Evolutionary conservation across 176 grass and related monocot species (phyloP).

Genomic region (Musa acuminata): DNA sequence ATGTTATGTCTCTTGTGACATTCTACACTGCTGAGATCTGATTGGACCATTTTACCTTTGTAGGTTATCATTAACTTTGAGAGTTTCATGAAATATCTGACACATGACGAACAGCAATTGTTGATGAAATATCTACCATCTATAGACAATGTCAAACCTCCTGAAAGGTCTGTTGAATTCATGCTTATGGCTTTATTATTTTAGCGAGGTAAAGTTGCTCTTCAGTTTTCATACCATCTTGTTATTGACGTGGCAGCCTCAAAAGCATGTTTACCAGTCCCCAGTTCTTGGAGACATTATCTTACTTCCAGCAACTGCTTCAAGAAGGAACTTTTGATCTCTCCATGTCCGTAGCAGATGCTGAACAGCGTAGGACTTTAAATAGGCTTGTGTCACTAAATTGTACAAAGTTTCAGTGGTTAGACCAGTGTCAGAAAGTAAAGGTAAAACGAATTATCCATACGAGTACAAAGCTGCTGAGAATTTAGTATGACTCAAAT

Average conservation of each 20-base stretch:
- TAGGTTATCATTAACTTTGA: constrained; percentile 38
- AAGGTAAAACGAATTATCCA: constrained; percentile 22
- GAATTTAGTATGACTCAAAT: not conserved
- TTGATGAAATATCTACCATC: constrained; percentile 37
- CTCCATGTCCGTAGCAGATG: constrained; percentile 21
- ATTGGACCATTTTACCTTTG: not conserved
- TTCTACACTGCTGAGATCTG: not conserved
- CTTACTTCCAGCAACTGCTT: constrained; percentile 30
- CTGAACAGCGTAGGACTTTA: constrained; percentile 29
- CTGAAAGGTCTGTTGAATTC: constrained; percentile 28
- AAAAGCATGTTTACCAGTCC: constrained; percentile 29
- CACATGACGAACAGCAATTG: constrained; percentile 22
- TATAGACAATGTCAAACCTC: constrained; percentile 29
- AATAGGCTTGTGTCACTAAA: constrained; percentile 29
- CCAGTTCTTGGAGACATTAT: constrained; percentile 30
- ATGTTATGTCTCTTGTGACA: not conserved
- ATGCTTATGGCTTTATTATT: not conserved
- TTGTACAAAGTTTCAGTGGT: constrained; percentile 28
- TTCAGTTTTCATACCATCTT: not conserved
- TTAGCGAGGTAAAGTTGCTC: not conserved
- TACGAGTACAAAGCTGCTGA: not conserved
- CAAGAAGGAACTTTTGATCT: constrained; percentile 30
- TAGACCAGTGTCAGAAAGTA: constrained; percentile 24
- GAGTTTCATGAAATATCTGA: constrained; percentile 29
- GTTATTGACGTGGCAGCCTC: constrained; percentile 24